These are phyloP conservation scores for Myxozyma monticola DNA, from an alignment of 805 yeast genomes.

Conservation along the genomic window DNA sequence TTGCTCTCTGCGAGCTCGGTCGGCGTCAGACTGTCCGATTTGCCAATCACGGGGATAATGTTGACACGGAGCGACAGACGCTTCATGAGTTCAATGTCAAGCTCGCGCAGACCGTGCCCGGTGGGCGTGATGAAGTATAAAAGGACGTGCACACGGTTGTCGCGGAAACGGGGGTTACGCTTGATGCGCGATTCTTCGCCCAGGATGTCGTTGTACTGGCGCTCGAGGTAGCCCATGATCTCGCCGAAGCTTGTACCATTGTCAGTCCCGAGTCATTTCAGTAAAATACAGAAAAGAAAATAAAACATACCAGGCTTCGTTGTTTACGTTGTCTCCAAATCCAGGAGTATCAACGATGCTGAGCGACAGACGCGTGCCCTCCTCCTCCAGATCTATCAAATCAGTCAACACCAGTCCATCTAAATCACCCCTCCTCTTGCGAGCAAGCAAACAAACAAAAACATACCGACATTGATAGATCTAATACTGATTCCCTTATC, in stretches of 20 bases:
- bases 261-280: neutral
- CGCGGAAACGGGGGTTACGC: slow-evolving; percentile 69
- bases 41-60: slow-evolving; percentile 77
- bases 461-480: slow-evolving; percentile 43
- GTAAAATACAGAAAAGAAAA: neutral
- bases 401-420: neutral
- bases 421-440: neutral
- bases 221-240: slow-evolving; percentile 62
- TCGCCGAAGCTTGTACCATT: slow-evolving; percentile 38
- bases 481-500: slow-evolving; percentile 46
- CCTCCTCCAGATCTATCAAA: slow-evolving; percentile 53
- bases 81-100: slow-evolving; percentile 72
- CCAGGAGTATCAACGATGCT: slow-evolving; percentile 73
- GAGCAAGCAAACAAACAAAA: neutral
- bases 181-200: slow-evolving; percentile 73
- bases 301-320: slow-evolving; percentile 48
- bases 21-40: slow-evolving; percentile 75
- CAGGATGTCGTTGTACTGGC: slow-evolving; percentile 69
- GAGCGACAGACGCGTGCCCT: slow-evolving; percentile 52
- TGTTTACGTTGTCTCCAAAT: slow-evolving; percentile 73
- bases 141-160: slow-evolving; percentile 74
- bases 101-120: slow-evolving; percentile 57
- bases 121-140: slow-evolving; percentile 73
- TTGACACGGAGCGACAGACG: slow-evolving; percentile 71
- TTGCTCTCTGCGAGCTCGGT: slow-evolving; percentile 60